These are phyloP conservation scores for Staphylotrichum tortipilum DNA, from an alignment of 495 filamentous ascomycete genomes.

Conservation along the genomic window DNA sequence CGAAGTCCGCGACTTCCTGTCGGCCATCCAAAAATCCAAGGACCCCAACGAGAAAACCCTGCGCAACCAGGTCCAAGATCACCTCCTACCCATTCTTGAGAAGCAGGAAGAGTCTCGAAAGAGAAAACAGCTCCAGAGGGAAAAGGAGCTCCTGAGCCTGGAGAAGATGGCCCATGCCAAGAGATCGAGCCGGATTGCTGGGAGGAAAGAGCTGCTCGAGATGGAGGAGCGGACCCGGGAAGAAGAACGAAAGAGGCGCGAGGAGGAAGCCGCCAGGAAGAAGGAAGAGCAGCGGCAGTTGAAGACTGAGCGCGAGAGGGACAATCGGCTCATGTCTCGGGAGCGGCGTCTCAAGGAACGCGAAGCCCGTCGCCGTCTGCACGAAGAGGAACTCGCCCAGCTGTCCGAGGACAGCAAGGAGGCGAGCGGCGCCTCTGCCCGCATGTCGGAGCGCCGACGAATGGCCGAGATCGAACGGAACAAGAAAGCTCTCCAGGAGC, in stretches of 20 bases:
- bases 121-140: slow-evolving; percentile 57
- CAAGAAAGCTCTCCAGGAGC: slow-evolving; percentile 61
- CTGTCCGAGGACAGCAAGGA: slow-evolving; percentile 70
- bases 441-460: slow-evolving; percentile 69
- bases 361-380: slow-evolving; percentile 66
- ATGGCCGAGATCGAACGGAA: slow-evolving; percentile 70
- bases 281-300: slow-evolving; percentile 60
- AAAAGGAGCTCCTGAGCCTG: slow-evolving; percentile 71
- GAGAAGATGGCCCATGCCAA: slow-evolving; percentile 89
- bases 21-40: slow-evolving; percentile 59
- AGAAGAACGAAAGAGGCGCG: slow-evolving; percentile 60
- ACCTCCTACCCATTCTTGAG: slow-evolving; percentile 75
- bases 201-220: slow-evolving; percentile 69
- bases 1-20: slow-evolving; percentile 68
- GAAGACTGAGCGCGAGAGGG: slow-evolving; percentile 63
- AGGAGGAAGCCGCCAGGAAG: slow-evolving; percentile 55
- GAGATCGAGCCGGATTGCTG: slow-evolving; percentile 77
- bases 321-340: slow-evolving; percentile 72
- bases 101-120: slow-evolving; percentile 69
- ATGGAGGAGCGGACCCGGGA: slow-evolving; percentile 61
- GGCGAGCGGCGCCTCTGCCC: slow-evolving; percentile 50
- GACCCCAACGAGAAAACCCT: slow-evolving; percentile 77
- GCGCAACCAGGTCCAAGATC: slow-evolving; percentile 55
- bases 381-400: slow-evolving; percentile 73
- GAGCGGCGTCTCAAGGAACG: slow-evolving; percentile 78